Evolutionary conservation across 2,329 filamentous ascomycete genomes (phyloP).

Genomic region (Ascochyta viciae-villosae): DNA sequence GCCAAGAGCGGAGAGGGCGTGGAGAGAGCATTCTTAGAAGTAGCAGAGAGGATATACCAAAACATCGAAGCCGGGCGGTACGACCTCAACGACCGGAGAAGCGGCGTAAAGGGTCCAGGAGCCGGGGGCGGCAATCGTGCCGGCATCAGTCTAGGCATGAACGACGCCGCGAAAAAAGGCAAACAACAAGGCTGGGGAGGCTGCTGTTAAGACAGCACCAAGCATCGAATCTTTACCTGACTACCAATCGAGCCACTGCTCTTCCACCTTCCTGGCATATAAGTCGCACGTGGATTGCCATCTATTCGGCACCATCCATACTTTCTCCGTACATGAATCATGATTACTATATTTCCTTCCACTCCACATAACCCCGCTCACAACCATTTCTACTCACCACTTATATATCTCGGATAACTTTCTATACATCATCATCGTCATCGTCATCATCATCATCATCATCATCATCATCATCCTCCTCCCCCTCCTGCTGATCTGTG

Average conservation of each 20-base stretch:
- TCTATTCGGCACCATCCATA: no score
- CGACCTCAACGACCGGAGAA: constrained; percentile 90
- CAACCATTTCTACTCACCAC: neutral
- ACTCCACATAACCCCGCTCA: neutral
- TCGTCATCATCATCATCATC: no score
- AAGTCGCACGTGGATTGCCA: neutral
- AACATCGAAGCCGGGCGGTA: constrained; percentile 97
- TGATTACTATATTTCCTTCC: neutral
- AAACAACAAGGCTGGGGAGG: constrained; percentile 44
- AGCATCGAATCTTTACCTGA: no score
- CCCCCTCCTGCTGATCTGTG: no score
- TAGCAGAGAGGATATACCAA: constrained; percentile 93
- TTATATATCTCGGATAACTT: no score
- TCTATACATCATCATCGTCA: no score
- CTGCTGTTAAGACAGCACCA: constrained; percentile 31
- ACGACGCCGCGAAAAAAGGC: constrained; percentile 47
- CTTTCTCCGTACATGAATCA: no score
- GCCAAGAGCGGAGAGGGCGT: constrained; percentile 96
- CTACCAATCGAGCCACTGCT: no score
- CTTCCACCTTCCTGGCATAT: neutral
- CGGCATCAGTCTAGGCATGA: constrained; percentile 54
- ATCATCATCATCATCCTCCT: no score
- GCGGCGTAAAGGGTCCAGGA: constrained; percentile 79
- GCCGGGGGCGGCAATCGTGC: constrained; percentile 53
- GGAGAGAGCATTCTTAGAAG: constrained; percentile 89